phyloP scores from a whole-genome alignment of 352 stramenopile genomes.

The Blastocystis sp. region DNA sequence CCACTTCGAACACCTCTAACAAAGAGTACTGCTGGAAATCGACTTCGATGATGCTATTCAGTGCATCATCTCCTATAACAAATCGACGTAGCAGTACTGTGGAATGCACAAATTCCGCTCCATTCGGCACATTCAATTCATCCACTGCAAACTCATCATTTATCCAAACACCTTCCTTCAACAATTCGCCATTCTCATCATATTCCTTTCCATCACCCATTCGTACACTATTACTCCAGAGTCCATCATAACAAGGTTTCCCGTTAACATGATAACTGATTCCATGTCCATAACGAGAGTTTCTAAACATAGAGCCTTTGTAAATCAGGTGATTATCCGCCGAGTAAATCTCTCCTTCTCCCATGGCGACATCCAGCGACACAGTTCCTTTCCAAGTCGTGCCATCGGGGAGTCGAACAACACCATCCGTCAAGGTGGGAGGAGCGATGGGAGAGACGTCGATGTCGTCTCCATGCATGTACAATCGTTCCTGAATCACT shows the following conservation, averaged over 20 bases:
- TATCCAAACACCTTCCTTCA: conserved; percentile 4
- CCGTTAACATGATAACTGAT: neutral
- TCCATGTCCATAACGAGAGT: conserved; percentile 1
- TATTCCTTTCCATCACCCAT: neutral
- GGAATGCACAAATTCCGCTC: neutral
- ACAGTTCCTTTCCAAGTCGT: neutral
- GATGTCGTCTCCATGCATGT: conserved; percentile 44
- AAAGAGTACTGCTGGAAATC: neutral
- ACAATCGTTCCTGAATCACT: neutral
- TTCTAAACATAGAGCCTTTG: conserved; percentile 24
- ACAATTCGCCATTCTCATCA: neutral
- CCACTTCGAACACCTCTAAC: neutral
- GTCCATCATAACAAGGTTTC: neutral
- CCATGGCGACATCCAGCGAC: neutral
- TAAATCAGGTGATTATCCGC: neutral
- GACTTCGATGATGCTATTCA: conserved; percentile 36
- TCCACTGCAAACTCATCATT: neutral
- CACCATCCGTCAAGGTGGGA: neutral
- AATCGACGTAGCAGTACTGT: neutral
- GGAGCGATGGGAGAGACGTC: neutral
- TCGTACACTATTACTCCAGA: neutral
- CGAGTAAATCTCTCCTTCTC: neutral
- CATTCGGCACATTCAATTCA: neutral
- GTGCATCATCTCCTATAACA: neutral
- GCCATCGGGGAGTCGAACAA: neutral